A percentile compares a stretch with the other conserved stretches of the same genome.
These are phyloP conservation scores for Pseudopyrenochaeta lycopersici DNA, from an alignment of 2,329 filamentous ascomycete species.

Conservation along the genomic window DNA sequence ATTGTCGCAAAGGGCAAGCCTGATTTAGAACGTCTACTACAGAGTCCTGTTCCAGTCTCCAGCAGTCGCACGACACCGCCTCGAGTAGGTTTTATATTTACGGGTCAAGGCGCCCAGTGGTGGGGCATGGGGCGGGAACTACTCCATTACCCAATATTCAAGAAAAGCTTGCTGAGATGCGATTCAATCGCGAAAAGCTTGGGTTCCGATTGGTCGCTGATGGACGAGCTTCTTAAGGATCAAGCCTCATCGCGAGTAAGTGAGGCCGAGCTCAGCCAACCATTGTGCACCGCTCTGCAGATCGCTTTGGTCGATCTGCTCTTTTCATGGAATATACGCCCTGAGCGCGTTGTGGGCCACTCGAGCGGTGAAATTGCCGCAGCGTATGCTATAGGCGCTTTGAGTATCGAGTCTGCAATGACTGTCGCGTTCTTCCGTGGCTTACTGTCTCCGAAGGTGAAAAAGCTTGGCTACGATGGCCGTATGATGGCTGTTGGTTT, in stretches of 20 bases:
- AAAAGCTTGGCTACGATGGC: constrained; percentile 11
- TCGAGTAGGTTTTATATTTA: constrained; percentile 45
- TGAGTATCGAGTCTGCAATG: constrained; percentile 13
- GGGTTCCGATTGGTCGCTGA: constrained; percentile 16
- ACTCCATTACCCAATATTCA: constrained; percentile 23
- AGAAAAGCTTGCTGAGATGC: constrained; percentile 9
- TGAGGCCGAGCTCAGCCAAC: constrained; percentile 23
- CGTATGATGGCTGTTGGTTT: constrained; percentile 46
- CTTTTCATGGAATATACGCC: constrained; percentile 20
- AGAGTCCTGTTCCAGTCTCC: not conserved
- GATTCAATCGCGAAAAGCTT: constrained; percentile 7
- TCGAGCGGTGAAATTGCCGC: constrained; percentile 40
- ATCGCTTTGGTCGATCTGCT: constrained; percentile 30
- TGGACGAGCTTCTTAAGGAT: constrained; percentile 16
- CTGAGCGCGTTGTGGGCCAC: constrained; percentile 30
- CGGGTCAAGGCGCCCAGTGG: constrained; percentile 57
- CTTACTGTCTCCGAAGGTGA: constrained; percentile 8
- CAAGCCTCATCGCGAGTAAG: constrained; percentile 12
- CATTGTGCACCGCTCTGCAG: constrained; percentile 32
- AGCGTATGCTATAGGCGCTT: constrained; percentile 26
- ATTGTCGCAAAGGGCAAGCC: constrained; percentile 5
- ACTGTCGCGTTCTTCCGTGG: constrained; percentile 24
- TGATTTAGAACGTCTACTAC: constrained; percentile 4
- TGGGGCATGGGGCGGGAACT: constrained; percentile 52
- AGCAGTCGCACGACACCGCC: not conserved